Conservation (phyloP, 163 green algal species). For the Coccomyxa subellipsoidea region DNA sequence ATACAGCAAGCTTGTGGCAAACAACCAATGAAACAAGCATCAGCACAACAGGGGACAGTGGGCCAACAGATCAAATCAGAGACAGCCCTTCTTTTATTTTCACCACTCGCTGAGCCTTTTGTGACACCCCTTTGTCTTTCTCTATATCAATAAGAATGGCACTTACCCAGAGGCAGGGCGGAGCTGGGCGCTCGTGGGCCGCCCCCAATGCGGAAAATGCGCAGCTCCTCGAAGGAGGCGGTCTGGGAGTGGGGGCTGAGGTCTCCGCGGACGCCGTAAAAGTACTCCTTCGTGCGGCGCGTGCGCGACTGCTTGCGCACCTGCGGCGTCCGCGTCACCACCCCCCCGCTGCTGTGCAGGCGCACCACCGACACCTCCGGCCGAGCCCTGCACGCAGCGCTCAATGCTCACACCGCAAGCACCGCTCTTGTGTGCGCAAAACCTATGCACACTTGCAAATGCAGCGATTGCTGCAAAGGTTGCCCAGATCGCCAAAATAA, state of each 20-base stretch:
- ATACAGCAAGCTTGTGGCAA: background rate
- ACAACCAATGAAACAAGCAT: too few relatives aligned
- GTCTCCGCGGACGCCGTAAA: conserved; percentile 72
- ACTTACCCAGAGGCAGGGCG: conserved; percentile 78
- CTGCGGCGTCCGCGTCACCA: conserved; percentile 66
- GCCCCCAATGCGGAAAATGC: conserved; percentile 77
- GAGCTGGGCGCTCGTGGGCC: conserved; percentile 69
- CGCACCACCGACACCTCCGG: conserved; percentile 66
- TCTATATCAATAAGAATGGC: background rate
- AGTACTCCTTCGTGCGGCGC: conserved; percentile 80
- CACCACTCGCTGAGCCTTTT: too few relatives aligned
- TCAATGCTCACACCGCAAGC: background rate
- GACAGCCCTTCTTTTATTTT: too few relatives aligned
- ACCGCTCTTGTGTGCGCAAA: too few relatives aligned
- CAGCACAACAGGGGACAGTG: background rate
- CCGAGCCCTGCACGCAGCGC: background rate
- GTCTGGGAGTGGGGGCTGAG: conserved; percentile 69
- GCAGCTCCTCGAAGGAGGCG: conserved; percentile 46
- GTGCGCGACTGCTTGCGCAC: conserved; percentile 53
- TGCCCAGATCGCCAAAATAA: too few relatives aligned
- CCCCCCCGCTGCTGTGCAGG: conserved; percentile 78
- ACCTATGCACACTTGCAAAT: too few relatives aligned
- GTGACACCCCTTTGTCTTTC: background rate
- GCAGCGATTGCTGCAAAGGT: too few relatives aligned
- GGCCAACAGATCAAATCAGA: background rate